Base-by-base conservation (phyloP, 179 eudicot genomes). In the Spinacia oleracea region DNA sequence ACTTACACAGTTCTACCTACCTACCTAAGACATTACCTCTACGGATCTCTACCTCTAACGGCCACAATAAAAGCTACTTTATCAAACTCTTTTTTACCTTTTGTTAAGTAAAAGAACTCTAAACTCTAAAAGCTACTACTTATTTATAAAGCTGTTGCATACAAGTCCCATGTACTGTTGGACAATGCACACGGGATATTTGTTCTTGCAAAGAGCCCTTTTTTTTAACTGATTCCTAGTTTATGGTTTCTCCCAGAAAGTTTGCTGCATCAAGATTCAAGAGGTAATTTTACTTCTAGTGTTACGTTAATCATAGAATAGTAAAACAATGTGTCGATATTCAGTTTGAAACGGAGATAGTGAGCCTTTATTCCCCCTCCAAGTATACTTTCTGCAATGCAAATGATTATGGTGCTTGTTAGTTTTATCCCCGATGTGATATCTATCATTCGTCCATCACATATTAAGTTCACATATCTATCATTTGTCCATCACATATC, bases 251-350 rank as follows among this genome's bases (percentile, higher is more conserved):
- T 59, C 35, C 20, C 20, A 42, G 15, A 25, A 59, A 34, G 43
- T 25, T 74, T 74, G 53, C 55, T 74, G 34, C 77, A 74, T 59
- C 35, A n/a, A 14, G 35, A n/a, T 34, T 59, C 23, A 12, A 38
- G 35, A n/a, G 20, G 25, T 38, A 56, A 27, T 12, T 11, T 53
- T 53, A 16, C 32, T 59, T 59, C 32, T 23, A 23, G 31, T 59
- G 32, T 59, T n/a, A 25, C 15, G 4, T 6, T 59, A 2, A 59
- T 59, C 11, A 25, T 59, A 23, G 63, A 58, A 59, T 11, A 9
- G 0, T 16, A 25, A 59, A 59, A 59, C 64, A 25, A 1, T 59
- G 15, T 53, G 64, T 23, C 64, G n/a, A 25, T n/a, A 9, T 59
- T 59, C 4, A 2, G 64, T 25, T 59, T 59, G 14, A 11, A 59